Percentiles rank a stretch among this genome's conserved stretches.
Evolutionary conservation across 495 filamentous ascomycete genomes (phyloP).

Genomic region (Penicillium diatomitis): DNA sequence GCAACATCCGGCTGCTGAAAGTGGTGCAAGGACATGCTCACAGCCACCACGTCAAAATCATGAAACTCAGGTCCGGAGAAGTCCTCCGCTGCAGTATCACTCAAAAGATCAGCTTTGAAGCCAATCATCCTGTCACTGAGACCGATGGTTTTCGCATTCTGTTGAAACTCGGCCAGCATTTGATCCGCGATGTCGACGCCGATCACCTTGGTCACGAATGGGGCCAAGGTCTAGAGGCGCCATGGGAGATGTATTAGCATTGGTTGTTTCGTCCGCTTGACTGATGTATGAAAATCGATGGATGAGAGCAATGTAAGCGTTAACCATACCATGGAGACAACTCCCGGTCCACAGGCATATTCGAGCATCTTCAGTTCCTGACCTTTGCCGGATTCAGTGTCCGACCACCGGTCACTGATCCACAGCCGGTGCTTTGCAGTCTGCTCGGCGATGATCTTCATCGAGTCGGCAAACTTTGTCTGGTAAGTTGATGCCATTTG

Average conservation of each 20-base stretch:
- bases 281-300: no score
- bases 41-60: conserved; percentile 54
- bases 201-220: conserved; percentile 49
- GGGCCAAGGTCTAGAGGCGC: conserved; percentile 40
- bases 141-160: conserved; percentile 24
- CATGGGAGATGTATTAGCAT: not conserved
- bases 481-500: conserved; percentile 37
- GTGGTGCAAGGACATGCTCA: conserved; percentile 65
- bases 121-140: conserved; percentile 45
- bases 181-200: conserved; percentile 61
- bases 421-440: conserved; percentile 45
- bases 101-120: conserved; percentile 50
- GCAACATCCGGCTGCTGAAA: conserved; percentile 53
- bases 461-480: conserved; percentile 28
- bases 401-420: conserved; percentile 51
- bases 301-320: no score
- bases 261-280: no score
- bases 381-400: conserved; percentile 26
- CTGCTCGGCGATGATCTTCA: conserved; percentile 26
- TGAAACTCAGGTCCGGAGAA: conserved; percentile 40
- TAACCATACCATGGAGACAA: conserved; percentile 43
- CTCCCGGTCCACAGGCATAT: conserved; percentile 68
- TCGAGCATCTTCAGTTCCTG: conserved; percentile 54
- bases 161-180: conserved; percentile 55
- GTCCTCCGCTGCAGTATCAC: conserved; percentile 25